Base-by-base conservation (phyloP, 345 rosid species). In the Populus nigra region DNA sequence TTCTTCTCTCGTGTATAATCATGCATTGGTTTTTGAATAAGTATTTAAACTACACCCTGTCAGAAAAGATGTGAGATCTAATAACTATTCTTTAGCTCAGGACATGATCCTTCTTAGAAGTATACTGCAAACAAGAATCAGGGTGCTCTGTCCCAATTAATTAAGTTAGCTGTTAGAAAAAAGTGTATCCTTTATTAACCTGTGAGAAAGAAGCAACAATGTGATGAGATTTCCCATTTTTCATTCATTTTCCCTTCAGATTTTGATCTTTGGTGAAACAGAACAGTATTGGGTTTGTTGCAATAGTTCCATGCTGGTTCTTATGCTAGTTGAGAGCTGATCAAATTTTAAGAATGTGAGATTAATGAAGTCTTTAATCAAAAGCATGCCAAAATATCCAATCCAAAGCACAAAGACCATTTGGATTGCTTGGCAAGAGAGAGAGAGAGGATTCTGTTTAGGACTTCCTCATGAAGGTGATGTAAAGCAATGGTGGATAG, bases 401-500 rank as follows among this genome's bases (percentile, higher is more conserved):
- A 73, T 39, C 55, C 68, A 25, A 22, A 61, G 3, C 68, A 73
- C 25, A 38, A 22, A 2, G 53, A 17, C 50, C 11, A 7, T 22
- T 3, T 38, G 50, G 31, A 23, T 72, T 1, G 29, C 72, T 23
- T 49, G 17, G 86, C 23, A 8, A 67, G 36, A 18, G 73, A 61
- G 36, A 11, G 53, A 71, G 16, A 47, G 27, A 55, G 70, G 77
- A 74, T 80, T 78, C 80, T 68, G 17, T 63, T 2, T 8, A 36
- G 16, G n/a, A 29, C 80, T 77, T 72, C 63, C 43, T 61, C 65
- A n/a, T 47, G 77, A 73, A 73, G 78, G 74, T 68, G 83, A 68
- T 33, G 63, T 36, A 74, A 59, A 80, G 78, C n/a, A 53, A 5
- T 74, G 82, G 65, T 23, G 73, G 27, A 59, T 43, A 39, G 65